Percentiles rank a stretch among this genome's conserved stretches.
Conservation (phyloP, 1,284 basidiomycete genomes). For the Cryptococcus floricola region DNA sequence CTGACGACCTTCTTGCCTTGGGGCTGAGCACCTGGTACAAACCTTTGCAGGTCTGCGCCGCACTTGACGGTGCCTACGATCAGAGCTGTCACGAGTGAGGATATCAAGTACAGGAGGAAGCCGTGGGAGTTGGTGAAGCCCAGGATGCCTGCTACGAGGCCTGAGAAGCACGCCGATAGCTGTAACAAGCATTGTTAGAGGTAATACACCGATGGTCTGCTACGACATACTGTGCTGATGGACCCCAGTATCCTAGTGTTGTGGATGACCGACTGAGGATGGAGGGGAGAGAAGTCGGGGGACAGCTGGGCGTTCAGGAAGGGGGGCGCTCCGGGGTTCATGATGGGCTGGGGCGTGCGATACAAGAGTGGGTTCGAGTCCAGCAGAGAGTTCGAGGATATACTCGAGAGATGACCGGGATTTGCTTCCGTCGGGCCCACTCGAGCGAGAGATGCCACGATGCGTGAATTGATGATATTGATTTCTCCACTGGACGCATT, state of each 20-base stretch:
- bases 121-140: slow-evolving; percentile 78
- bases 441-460: too few species aligned
- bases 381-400: too few species aligned
- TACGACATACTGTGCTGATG: slow-evolving; percentile 35
- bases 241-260: slow-evolving; percentile 59
- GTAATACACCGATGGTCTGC: too few species aligned
- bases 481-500: too few species aligned
- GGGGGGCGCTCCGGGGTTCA: not conserved
- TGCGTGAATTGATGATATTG: too few species aligned
- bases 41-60: slow-evolving; percentile 50
- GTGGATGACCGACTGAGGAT: slow-evolving; percentile 65
- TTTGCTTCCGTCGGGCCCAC: too few species aligned
- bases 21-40: slow-evolving; percentile 33
- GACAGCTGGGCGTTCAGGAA: slow-evolving; percentile 27
- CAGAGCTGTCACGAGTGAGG: slow-evolving; percentile 63
- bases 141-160: slow-evolving; percentile 76
- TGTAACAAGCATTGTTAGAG: slow-evolving; percentile 49
- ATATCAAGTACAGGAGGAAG: slow-evolving; percentile 68
- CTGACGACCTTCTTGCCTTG: not conserved
- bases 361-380: too few species aligned
- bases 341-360: not conserved
- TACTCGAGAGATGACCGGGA: too few species aligned
- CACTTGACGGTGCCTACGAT: slow-evolving; percentile 68
- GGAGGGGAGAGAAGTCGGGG: slow-evolving; percentile 51
- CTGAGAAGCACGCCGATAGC: slow-evolving; percentile 73